Evolutionary conservation across 2,329 filamentous ascomycete genomes (phyloP), one percentile per base, ranked within the genome.

Genomic region (Xylariaceae sp.): DNA sequence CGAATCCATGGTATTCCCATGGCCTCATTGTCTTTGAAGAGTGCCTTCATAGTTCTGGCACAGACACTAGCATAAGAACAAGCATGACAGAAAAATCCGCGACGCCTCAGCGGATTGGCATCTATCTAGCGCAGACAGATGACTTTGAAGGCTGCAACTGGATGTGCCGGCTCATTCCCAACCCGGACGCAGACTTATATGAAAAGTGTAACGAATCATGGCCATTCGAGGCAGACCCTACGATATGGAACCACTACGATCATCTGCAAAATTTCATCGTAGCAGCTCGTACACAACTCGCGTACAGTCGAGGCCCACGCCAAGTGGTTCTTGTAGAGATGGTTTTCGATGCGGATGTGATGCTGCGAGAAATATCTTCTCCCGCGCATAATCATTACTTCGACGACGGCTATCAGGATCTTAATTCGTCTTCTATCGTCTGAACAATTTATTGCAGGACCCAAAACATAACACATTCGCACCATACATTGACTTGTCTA

Each of bases 101-200:
- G 13, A 32, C 23, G 2, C 18, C 10, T 20, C 43, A 52, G 21
- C 36, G 20, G 11, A 53, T 53, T 11, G 50, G 50, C 1, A 29
- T 53, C 16, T 48, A 53, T n/a, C 16, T 53, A 7, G 50, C 50
- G 11, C 50, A 53, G 29, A 42, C 50, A 9, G 50, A 53, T 13
- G 50, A 46, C 23, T 43, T 46, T 26, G 36, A 35, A 11, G 10
- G n/a, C 8, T 42, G 16, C 11, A 18, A 37, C 29, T 53, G 50
- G 50, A 53, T 53, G 50, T 53, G 50, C 23, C 42, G 43, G 15
- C 50, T 53, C 13, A 24, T 53, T 3, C 23, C 50, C 2, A 27
- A 42, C n/a, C 35, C 43, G 9, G 37, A 48, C 13, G 50, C 39
- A 9, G 29, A 48, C 11, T 41, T 37, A 9, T 46, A 53, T 29